phyloP scores from a whole-genome alignment of 169 alveolate species.

The Plasmodium berghei region DNA sequence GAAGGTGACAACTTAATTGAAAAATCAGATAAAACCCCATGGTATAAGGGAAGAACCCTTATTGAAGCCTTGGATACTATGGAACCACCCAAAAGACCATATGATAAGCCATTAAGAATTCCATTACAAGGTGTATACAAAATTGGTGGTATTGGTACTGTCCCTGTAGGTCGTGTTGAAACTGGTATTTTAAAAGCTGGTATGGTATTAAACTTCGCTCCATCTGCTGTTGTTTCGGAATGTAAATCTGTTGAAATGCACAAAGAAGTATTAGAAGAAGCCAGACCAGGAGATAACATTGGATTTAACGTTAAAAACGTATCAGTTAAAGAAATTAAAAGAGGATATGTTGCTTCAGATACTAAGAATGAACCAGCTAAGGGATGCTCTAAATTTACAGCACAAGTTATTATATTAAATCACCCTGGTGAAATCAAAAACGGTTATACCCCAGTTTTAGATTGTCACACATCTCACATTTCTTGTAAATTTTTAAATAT shows the following conservation, averaged over 20 bases:
- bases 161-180: conserved; percentile 99
- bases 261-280: conserved; percentile 96
- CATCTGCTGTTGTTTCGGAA: conserved; percentile 96
- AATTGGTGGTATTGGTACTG: conserved; percentile 99
- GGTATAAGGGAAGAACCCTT: conserved; percentile 98
- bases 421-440: conserved; percentile 98
- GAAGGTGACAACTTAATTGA: conserved; percentile 98
- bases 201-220: conserved; percentile 93
- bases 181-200: conserved; percentile 95
- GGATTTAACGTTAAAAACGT: conserved; percentile 98
- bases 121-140: conserved; percentile 98
- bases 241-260: conserved; percentile 99
- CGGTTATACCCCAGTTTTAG: conserved; percentile 98
- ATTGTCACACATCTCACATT: conserved; percentile 98
- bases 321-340: conserved; percentile 95
- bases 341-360: conserved; percentile 97
- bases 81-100: conserved; percentile 98
- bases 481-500: conserved; percentile 97
- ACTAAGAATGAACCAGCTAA: conserved; percentile 98
- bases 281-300: conserved; percentile 98
- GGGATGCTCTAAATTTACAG: conserved; percentile 94
- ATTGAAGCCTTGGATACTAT: conserved; percentile 96
- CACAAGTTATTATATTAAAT: conserved; percentile 96
- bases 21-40: conserved; percentile 95
- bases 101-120: conserved; percentile 97